Conservation (phyloP, 2,329 filamentous ascomycete species). For the Phyllosticta paracitricarpa region DNA sequence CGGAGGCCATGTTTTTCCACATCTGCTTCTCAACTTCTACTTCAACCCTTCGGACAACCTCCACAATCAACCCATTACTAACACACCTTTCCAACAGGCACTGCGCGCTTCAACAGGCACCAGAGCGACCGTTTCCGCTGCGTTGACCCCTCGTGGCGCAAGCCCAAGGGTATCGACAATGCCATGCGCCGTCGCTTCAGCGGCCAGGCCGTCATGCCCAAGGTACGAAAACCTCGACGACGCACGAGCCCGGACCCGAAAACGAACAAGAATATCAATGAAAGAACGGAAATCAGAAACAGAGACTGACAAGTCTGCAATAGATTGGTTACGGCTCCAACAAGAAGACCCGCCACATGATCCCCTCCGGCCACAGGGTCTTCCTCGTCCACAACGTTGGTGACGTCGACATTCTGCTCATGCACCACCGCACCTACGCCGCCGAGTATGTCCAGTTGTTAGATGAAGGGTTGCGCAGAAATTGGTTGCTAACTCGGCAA, state of each 20-base stretch:
- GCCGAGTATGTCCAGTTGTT: conserved; percentile 66
- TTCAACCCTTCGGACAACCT: conserved; percentile 22
- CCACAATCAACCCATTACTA: conserved; percentile 14
- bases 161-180: conserved; percentile 99
- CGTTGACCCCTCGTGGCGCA: conserved; percentile 86
- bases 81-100: conserved; percentile 47
- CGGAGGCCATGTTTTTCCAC: no score
- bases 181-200: conserved; percentile 94
- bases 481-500: conserved; percentile 11
- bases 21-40: background rate
- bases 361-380: conserved; percentile 98
- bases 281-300: conserved; percentile 1
- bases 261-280: background rate
- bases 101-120: conserved; percentile 92
- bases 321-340: conserved; percentile 98
- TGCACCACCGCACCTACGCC: conserved; percentile 99
- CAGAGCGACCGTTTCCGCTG: conserved; percentile 96
- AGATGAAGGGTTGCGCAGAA: background rate
- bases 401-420: conserved; percentile 94
- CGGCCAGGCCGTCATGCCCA: conserved; percentile 93
- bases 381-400: conserved; percentile 97
- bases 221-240: conserved; percentile 52
- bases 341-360: conserved; percentile 99
- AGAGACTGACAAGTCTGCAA: conserved; percentile 21
- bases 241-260: background rate